phyloP scores from a whole-genome alignment of 75 land plant species.

The Selaginella moellendorffii region DNA sequence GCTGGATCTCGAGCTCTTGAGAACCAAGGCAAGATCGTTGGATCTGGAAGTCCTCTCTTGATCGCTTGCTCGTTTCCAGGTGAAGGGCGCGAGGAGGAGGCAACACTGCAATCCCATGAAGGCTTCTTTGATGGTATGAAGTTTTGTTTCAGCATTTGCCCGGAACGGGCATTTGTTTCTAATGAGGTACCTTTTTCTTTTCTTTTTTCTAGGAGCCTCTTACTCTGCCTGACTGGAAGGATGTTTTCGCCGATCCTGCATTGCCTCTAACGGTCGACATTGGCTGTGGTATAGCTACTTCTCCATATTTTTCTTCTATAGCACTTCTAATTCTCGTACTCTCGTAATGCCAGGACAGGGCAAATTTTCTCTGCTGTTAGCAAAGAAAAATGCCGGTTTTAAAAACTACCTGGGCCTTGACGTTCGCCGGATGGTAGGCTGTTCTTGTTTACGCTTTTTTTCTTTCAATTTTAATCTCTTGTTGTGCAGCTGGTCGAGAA shows the following conservation, averaged over 20 bases:
- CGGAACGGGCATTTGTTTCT: not conserved
- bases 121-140: constrained; percentile 41
- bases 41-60: not conserved
- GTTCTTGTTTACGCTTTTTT: constrained; percentile 7
- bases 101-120: constrained; percentile 91
- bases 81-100: constrained; percentile 52
- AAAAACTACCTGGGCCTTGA: constrained; percentile 80
- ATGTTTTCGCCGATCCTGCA: constrained; percentile 40
- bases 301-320: not conserved
- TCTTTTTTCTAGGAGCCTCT: constrained; percentile 35
- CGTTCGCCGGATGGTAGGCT: constrained; percentile 59
- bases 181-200: not conserved
- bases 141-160: not conserved
- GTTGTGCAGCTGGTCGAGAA: constrained; percentile 56
- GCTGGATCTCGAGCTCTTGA: not conserved
- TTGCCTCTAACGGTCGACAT: constrained; percentile 80
- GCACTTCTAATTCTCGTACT: not conserved
- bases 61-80: constrained; percentile 24
- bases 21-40: not conserved
- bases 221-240: constrained; percentile 48
- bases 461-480: constrained; percentile 3
- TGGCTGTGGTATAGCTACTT: constrained; percentile 44
- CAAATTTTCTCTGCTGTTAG: constrained; percentile 78
- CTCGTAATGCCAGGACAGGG: constrained; percentile 51
- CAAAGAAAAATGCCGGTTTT: constrained; percentile 35